A percentile compares a stretch with the other conserved stretches of the same genome.
These are phyloP conservation scores for Gossypium anomalum DNA, from an alignment of 345 rosid genomes.

Conservation along the genomic window DNA sequence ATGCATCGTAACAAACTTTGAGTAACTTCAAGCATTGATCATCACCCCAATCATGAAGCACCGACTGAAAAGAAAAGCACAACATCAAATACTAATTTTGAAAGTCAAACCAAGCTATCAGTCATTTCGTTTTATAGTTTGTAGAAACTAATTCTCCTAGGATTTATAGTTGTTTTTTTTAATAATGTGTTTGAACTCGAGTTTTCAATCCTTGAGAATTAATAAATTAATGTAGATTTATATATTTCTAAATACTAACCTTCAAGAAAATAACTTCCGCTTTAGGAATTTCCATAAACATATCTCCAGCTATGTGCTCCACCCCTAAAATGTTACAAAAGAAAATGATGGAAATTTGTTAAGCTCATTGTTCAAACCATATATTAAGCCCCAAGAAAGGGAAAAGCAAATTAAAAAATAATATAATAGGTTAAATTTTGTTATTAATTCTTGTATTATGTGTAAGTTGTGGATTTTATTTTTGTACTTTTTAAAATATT, in stretches of 20 bases:
- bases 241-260: constrained; percentile 10
- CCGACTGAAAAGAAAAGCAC: constrained; percentile 11
- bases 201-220: rapidly evolving
- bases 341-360: neutral
- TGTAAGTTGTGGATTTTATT: no score
- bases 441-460: no score
- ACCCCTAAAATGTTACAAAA: constrained; percentile 17
- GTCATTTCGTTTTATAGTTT: rapidly evolving
- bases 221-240: no score
- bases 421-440: no score
- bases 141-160: no score
- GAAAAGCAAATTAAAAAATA: no score
- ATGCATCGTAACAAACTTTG: constrained; percentile 27
- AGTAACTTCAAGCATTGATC: constrained; percentile 34
- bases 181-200: rapidly evolving
- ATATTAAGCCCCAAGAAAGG: neutral
- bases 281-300: constrained; percentile 30
- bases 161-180: rapidly evolving
- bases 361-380: neutral
- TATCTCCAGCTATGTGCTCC: constrained; percentile 36
- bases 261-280: constrained; percentile 44
- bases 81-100: no score
- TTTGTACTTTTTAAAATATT: no score
- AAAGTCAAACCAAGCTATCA: no score
- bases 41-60: constrained; percentile 38